Conservation (phyloP, 441 rosid genomes). For the Viola pubescens region DNA sequence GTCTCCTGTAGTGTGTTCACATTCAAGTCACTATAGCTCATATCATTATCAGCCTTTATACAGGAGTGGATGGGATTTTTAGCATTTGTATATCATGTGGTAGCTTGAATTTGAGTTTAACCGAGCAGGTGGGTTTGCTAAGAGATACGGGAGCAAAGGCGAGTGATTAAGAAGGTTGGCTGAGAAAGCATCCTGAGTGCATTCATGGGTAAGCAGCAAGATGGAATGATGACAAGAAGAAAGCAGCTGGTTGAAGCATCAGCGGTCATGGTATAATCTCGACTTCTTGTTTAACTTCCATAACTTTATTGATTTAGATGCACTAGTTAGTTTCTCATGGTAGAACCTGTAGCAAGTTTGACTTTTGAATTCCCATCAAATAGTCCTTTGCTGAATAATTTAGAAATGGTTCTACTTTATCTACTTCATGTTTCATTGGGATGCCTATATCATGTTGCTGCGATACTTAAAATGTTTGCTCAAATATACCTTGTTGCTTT, state of each 20-base stretch:
- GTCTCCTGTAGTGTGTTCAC: not conserved
- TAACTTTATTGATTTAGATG: slow-evolving; percentile 1
- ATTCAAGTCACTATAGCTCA: not conserved
- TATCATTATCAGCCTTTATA: not conserved
- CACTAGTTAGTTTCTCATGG: not conserved
- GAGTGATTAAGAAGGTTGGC: slow-evolving; percentile 3
- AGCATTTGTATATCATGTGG: slow-evolving; percentile 2
- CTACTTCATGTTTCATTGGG: not conserved
- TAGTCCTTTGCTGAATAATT: slow-evolving; percentile 1
- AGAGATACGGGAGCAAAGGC: slow-evolving; percentile 7
- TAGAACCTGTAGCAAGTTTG: not conserved
- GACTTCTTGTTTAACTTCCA: not conserved
- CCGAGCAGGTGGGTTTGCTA: slow-evolving; percentile 7
- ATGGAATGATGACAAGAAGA: slow-evolving; percentile 29
- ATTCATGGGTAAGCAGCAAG: slow-evolving; percentile 36
- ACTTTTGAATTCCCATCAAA: not conserved
- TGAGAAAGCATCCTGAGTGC: slow-evolving; percentile 2
- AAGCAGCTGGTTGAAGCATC: slow-evolving; percentile 25
- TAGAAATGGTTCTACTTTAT: not conserved
- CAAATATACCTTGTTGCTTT: not conserved
- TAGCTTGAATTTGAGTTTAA: slow-evolving; percentile 13
- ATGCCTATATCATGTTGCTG: not conserved
- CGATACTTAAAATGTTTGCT: not conserved
- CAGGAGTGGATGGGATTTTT: not conserved
- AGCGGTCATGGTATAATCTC: slow-evolving; percentile 30